Evolutionary conservation across 1,284 basidiomycete species (phyloP).

Genomic region (Ganoderma lingzhi): DNA sequence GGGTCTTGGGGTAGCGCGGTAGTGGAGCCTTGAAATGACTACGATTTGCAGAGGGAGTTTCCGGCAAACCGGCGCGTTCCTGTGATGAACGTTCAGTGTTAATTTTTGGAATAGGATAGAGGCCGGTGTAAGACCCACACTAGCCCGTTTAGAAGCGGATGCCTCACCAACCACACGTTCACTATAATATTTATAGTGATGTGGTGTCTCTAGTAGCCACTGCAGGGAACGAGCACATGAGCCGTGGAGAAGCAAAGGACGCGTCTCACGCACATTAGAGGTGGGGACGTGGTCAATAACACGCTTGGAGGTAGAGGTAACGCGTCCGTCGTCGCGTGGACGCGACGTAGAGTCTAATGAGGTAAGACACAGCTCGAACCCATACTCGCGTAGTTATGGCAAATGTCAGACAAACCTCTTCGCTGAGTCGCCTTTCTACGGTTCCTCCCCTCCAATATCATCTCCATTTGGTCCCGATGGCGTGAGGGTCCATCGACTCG

Average conservation of each 20-base stretch:
- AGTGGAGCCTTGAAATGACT: conserved; percentile 31
- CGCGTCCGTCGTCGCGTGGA: conserved; percentile 62
- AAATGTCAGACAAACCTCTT: conserved; percentile 33
- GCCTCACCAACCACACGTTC: conserved; percentile 42
- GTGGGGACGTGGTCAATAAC: conserved; percentile 37
- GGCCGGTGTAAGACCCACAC: conserved; percentile 23
- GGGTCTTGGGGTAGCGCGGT: conserved; percentile 31
- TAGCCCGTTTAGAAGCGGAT: conserved; percentile 32
- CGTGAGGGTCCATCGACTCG: conserved; percentile 64
- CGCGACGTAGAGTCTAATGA: conserved; percentile 54
- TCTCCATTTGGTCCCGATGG: conserved; percentile 74
- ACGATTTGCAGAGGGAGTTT: conserved; percentile 33
- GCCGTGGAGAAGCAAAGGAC: conserved; percentile 15
- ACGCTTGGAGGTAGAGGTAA: conserved; percentile 39
- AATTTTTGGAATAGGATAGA: not conserved
- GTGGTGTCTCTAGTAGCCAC: conserved; percentile 40
- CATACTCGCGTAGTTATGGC: not conserved
- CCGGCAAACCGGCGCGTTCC: conserved; percentile 25
- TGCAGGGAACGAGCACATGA: not conserved
- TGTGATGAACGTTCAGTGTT: conserved; percentile 8
- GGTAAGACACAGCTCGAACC: not conserved
- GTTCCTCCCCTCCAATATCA: conserved; percentile 73
- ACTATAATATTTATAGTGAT: conserved; percentile 44
- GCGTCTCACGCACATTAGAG: conserved; percentile 44
- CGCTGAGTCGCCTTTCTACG: conserved; percentile 58